Conservation (phyloP, 495 filamentous ascomycete species). For the Parachaetomium inaequale region DNA sequence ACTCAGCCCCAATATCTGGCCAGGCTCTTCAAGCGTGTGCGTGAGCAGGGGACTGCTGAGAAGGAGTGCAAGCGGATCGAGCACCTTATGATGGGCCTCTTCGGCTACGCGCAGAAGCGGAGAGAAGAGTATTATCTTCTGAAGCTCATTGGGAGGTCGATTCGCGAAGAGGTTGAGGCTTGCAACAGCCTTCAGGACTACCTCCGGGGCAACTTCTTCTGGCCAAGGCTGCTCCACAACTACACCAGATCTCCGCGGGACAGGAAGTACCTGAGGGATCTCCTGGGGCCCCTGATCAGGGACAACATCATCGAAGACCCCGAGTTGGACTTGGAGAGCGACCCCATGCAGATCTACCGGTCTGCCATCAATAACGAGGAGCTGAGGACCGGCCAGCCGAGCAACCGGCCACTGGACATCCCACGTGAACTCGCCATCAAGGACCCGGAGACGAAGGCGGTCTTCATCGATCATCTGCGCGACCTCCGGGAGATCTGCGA, state of each 20-base stretch:
- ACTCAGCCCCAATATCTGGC: constrained; percentile 95
- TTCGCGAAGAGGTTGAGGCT: constrained; percentile 80
- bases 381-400: constrained; percentile 81
- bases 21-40: constrained; percentile 75
- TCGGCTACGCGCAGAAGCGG: constrained; percentile 94
- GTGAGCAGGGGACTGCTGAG: constrained; percentile 81
- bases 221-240: constrained; percentile 76
- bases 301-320: constrained; percentile 90
- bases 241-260: constrained; percentile 91
- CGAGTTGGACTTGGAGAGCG: constrained; percentile 87
- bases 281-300: constrained; percentile 76
- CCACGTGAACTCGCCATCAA: constrained; percentile 88
- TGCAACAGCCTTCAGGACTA: constrained; percentile 76
- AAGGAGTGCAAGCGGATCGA: constrained; percentile 90
- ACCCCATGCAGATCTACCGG: constrained; percentile 95
- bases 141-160: constrained; percentile 77
- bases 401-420: constrained; percentile 72
- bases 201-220: constrained; percentile 86
- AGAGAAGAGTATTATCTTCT: constrained; percentile 96
- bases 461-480: constrained; percentile 89
- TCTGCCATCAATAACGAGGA: constrained; percentile 96
- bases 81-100: constrained; percentile 92
- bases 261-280: constrained; percentile 82
- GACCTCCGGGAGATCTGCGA: constrained; percentile 91
- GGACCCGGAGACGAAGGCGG: constrained; percentile 83